Evolutionary conservation across 2,329 filamentous ascomycete genomes (phyloP), one percentile per base, ranked within the genome.

Genomic region (Ambrosiella cleistominuta): DNA sequence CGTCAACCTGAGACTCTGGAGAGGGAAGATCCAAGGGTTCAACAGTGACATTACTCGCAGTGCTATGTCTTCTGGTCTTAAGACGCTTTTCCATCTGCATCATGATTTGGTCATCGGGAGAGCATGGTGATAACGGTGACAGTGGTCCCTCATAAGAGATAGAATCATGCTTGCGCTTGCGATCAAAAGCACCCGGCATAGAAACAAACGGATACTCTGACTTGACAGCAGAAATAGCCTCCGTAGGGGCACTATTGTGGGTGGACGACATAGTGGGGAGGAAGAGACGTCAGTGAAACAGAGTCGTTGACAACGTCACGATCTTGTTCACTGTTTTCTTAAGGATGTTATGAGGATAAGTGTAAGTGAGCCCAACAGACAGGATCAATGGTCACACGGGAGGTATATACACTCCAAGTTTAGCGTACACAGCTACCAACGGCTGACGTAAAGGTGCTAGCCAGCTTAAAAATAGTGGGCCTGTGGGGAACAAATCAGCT

Each of bases 101-200:
- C 35, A 56, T 49, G 7, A 27, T 54, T 7, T 27, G 17, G 7
- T 60, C 58, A n/a, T 19, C 38, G 35, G 54, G 37, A 6, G 52
- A 40, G n/a, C 56, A 55, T 11, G 59, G 59, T 4, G 59, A 60
- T 15, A 60, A 17, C 6, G 59, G 59, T 27, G 59, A 60, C 12
- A 60, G 15, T 19, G 59, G 59, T 11, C 51, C 53, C 9, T 52
- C 44, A 38, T 60, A 60, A 9, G 56, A 50, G 40, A 57, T 54
- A 9, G 58, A 56, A 47, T 52, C 57, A 39, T 60, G 59, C 44
- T 60, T 60, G 56, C 59, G 59, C 52, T 60, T 60, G 15, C 52
- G 52, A 15, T 54, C 39, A 19, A 19, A 42, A 11, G 38, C 35
- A 9, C 36, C 17, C 8, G 17, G 19, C 37, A 42, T 40, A 13